These are phyloP conservation scores for Cryptosporidium bovis DNA, from an alignment of 169 alveolate genomes.

Conservation along the genomic window DNA sequence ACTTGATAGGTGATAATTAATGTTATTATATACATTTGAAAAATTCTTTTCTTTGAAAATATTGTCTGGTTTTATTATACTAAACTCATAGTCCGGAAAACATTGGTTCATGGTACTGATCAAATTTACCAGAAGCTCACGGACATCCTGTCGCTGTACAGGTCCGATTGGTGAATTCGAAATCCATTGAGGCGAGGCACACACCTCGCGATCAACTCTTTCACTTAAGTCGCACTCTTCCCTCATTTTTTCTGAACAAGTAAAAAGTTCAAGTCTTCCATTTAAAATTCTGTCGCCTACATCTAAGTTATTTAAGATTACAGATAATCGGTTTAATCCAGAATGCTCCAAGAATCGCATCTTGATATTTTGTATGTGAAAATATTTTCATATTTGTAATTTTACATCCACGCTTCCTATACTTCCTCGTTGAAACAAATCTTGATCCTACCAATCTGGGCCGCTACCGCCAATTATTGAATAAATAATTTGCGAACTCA, in stretches of 20 bases:
- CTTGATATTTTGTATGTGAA: slow-evolving; percentile 2
- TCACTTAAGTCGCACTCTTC: slow-evolving; percentile 66
- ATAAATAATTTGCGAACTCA: too few relatives aligned
- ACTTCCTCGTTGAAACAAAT: neutral
- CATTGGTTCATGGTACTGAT: slow-evolving; percentile 80
- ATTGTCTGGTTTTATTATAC: slow-evolving; percentile 79
- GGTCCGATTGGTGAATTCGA: slow-evolving; percentile 76
- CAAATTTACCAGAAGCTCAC: slow-evolving; percentile 78
- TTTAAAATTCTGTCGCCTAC: slow-evolving; percentile 80
- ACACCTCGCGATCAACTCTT: slow-evolving; percentile 71
- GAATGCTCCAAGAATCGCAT: slow-evolving; percentile 81
- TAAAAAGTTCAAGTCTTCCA: slow-evolving; percentile 79
- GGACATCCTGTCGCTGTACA: slow-evolving; percentile 62
- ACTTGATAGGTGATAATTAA: slow-evolving; percentile 76
- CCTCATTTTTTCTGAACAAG: slow-evolving; percentile 62
- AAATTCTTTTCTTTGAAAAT: slow-evolving; percentile 72
- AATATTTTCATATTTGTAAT: neutral
- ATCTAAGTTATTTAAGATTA: slow-evolving; percentile 76
- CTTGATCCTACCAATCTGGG: neutral
- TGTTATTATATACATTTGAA: slow-evolving; percentile 75
- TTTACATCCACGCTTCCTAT: neutral
- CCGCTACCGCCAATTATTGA: slow-evolving; percentile 2
- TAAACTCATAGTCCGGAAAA: slow-evolving; percentile 82
- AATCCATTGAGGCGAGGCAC: slow-evolving; percentile 76
- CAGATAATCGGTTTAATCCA: slow-evolving; percentile 76